Conservation (phyloP, 2,329 filamentous ascomycete genomes). For the Penicillium rolfsii region DNA sequence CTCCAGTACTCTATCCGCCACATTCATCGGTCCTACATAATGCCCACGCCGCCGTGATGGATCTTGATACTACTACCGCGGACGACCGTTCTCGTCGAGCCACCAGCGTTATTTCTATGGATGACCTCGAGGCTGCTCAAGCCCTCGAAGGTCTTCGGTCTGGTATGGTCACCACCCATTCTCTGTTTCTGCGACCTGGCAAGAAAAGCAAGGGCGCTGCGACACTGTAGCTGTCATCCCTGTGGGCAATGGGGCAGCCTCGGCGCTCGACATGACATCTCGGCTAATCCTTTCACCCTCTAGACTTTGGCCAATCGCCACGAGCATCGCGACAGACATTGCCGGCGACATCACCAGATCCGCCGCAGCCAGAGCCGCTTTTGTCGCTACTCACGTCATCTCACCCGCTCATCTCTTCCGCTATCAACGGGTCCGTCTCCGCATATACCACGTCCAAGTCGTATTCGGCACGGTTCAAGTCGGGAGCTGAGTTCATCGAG, state of each 20-base stretch:
- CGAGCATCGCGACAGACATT: conserved; percentile 47
- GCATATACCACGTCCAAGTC: conserved; percentile 88
- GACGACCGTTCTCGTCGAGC: conserved; percentile 49
- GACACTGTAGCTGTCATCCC: neutral
- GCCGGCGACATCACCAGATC: conserved; percentile 36
- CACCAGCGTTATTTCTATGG: conserved; percentile 53
- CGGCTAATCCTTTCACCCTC: conserved; percentile 18
- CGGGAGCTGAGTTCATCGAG: conserved; percentile 89
- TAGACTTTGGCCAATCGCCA: conserved; percentile 70
- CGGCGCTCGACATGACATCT: neutral
- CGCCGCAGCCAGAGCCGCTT: conserved; percentile 72
- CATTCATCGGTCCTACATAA: conserved; percentile 19
- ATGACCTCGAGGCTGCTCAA: conserved; percentile 66
- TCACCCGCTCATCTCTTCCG: conserved; percentile 81
- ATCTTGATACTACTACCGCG: conserved; percentile 41
- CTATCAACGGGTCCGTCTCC: conserved; percentile 80
- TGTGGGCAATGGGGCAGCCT: neutral
- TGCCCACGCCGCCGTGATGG: conserved; percentile 42
- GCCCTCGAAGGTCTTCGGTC: conserved; percentile 74
- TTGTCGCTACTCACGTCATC: conserved; percentile 84
- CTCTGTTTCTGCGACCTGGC: neutral
- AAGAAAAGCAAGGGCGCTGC: neutral
- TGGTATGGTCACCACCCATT: conserved; percentile 54
- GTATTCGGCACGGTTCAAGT: conserved; percentile 84
- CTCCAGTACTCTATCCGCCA: conserved; percentile 16